phyloP scores from a whole-genome alignment of 768 basidiomycete genomes.

The Postia placenta region DNA sequence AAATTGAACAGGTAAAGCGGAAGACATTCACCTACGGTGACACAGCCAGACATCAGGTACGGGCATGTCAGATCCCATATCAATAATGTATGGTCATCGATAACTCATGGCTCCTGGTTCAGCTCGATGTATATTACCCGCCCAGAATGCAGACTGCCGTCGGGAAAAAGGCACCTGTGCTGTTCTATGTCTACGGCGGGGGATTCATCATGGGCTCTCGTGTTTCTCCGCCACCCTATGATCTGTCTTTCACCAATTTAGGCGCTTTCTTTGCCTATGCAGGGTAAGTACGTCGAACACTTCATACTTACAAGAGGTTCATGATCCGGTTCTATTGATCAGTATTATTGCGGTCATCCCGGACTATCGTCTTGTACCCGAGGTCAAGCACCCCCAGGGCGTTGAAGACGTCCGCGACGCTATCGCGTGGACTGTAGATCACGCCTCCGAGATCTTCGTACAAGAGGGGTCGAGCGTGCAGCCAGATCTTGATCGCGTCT shows the following conservation, averaged over 20 bases:
- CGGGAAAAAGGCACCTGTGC: constrained; percentile 34
- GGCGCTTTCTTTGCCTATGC: constrained; percentile 55
- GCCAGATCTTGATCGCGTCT: constrained; percentile 37
- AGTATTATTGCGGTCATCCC: constrained; percentile 61
- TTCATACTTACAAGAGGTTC: too few relatives aligned
- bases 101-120: too few relatives aligned
- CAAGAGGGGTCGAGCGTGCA: constrained; percentile 9
- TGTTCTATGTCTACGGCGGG: constrained; percentile 66
- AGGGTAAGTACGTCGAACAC: constrained; percentile 27
- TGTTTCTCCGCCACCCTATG: constrained; percentile 37
- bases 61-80: constrained; percentile 7
- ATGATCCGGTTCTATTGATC: constrained; percentile 25
- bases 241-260: constrained; percentile 47
- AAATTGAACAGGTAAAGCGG: constrained; percentile 41
- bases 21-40: constrained; percentile 54
- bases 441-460: constrained; percentile 19
- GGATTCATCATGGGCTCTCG: constrained; percentile 51
- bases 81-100: too few relatives aligned
- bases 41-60: constrained; percentile 44
- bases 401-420: constrained; percentile 58
- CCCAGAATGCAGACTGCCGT: constrained; percentile 8
- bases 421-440: constrained; percentile 42
- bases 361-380: constrained; percentile 61
- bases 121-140: constrained; percentile 65
- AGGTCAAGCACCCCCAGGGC: constrained; percentile 47